Percentiles rank a stretch among this genome's conserved stretches.
phyloP scores from a whole-genome alignment of 2,329 filamentous ascomycete species.

The Juglanconis oblonga region DNA sequence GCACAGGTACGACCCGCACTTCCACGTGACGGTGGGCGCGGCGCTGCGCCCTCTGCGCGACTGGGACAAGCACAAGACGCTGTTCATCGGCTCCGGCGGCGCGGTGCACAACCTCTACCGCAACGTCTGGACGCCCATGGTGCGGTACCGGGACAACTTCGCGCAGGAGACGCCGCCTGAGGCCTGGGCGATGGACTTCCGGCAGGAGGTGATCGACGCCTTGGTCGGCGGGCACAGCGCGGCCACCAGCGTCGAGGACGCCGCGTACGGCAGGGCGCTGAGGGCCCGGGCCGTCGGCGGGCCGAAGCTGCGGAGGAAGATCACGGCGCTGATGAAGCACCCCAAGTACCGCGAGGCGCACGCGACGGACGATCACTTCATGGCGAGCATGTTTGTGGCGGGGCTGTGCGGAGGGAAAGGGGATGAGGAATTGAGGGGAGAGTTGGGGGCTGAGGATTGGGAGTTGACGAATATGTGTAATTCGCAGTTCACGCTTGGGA shows the following conservation, averaged over 20 bases:
- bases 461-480: constrained; percentile 65
- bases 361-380: constrained; percentile 69
- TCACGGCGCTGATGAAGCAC: constrained; percentile 66
- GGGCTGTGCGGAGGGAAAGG: constrained; percentile 50
- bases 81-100: constrained; percentile 59
- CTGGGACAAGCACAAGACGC: constrained; percentile 41
- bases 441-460: constrained; percentile 60
- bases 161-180: constrained; percentile 58
- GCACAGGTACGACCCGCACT: constrained; percentile 37
- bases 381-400: constrained; percentile 62
- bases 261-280: constrained; percentile 18
- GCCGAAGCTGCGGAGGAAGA: constrained; percentile 48
- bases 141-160: constrained; percentile 61
- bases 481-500: constrained; percentile 55
- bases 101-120: constrained; percentile 70
- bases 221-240: constrained; percentile 42
- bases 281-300: constrained; percentile 36
- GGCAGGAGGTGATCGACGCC: constrained; percentile 62
- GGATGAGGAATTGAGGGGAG: constrained; percentile 39
- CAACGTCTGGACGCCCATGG: constrained; percentile 64
- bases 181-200: constrained; percentile 60
- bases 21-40: constrained; percentile 51
- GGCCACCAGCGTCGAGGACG: constrained; percentile 13
- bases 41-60: constrained; percentile 53
- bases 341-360: constrained; percentile 64